Evolutionary conservation across 1,139 yeast genomes (phyloP), one percentile per base, ranked within the genome.

Genomic region (Blastobotrys apis): DNA sequence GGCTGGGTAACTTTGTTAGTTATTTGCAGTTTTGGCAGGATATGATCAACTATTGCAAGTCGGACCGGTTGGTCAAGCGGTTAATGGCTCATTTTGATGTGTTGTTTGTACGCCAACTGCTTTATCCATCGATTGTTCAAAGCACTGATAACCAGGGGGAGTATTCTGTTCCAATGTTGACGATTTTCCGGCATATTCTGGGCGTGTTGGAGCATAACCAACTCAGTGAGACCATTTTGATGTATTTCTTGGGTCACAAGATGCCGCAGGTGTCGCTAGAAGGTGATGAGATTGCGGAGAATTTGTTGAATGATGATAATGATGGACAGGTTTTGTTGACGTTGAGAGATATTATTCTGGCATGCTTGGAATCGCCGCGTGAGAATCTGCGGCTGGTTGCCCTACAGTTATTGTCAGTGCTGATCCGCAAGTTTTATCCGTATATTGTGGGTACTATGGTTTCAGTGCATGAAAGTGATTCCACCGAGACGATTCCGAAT

Each of bases 1-100:
- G 48, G 37, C 34, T 58, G 36, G 43, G 41, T 2, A 47, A 47
- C 29, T 62, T 63, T 45, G 43, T 57, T 22, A 37, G 54, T 2
- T 60, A 59, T 36, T 47, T 63, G 6, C 48, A 52, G 33, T 63
- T 63, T 40, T 62, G 65, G 66, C 65, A 63, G 45, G 65, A 62
- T 37, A 45, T 60, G 45, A 41, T 60, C 15, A 37, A 39, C 13
- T 50, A 49, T 34, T 53, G 64, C 38, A 37, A 36, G 29, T 50
- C 58, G 2, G 36, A 41, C 2, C 33, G 32, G 32, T 46, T 63
- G 26, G 43, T 47, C 17, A 34, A 47, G 22, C 41, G 47, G 15
- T 51, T 63, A 13, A 43, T 60, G 29, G 52, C 51, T 9, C 55
- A 61, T 34, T 62, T 59, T 44, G 60, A 62, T 25, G 39, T 45